A percentile compares a stretch with the other conserved stretches of the same genome.
Conservation (phyloP, 2,329 filamentous ascomycete genomes). For the Penicillium oxalicum region DNA sequence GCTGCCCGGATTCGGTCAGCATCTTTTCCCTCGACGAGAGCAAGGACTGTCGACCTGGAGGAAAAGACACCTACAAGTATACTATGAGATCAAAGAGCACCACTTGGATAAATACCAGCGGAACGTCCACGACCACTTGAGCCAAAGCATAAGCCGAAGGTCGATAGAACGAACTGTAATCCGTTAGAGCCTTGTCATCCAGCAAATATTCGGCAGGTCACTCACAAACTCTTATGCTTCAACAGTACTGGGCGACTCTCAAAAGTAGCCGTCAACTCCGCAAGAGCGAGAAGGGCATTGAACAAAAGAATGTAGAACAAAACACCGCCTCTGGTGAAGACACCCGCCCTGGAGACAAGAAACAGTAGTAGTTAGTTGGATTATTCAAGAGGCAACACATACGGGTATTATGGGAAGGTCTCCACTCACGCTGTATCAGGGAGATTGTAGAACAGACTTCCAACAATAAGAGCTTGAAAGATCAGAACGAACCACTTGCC, state of each 20-base stretch:
- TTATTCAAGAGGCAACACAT: no score
- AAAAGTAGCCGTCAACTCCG: constrained; percentile 58
- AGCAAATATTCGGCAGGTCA: neutral
- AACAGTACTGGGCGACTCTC: constrained; percentile 58
- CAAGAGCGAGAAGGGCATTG: constrained; percentile 56
- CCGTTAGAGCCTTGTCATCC: constrained; percentile 5
- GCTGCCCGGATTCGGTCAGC: constrained; percentile 15
- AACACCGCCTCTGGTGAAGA: constrained; percentile 56
- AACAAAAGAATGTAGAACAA: constrained; percentile 60
- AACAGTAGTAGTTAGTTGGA: neutral
- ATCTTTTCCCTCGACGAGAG: neutral
- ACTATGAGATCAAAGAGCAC: constrained; percentile 55
- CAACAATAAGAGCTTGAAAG: constrained; percentile 43
- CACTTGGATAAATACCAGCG: constrained; percentile 54
- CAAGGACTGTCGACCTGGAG: constrained; percentile 3
- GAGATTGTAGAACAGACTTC: constrained; percentile 50
- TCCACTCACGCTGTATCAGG: constrained; percentile 41
- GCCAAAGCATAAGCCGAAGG: constrained; percentile 56
- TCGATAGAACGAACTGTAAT: constrained; percentile 54
- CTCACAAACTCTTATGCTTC: constrained; percentile 62
- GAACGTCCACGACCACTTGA: constrained; percentile 53
- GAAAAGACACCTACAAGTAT: constrained; percentile 43
- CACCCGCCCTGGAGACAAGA: constrained; percentile 38
- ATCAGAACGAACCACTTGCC: constrained; percentile 48
- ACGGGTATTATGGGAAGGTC: no score